These are phyloP conservation scores for Atalantia buxifolia DNA, from an alignment of 345 rosid genomes.

Conservation along the genomic window DNA sequence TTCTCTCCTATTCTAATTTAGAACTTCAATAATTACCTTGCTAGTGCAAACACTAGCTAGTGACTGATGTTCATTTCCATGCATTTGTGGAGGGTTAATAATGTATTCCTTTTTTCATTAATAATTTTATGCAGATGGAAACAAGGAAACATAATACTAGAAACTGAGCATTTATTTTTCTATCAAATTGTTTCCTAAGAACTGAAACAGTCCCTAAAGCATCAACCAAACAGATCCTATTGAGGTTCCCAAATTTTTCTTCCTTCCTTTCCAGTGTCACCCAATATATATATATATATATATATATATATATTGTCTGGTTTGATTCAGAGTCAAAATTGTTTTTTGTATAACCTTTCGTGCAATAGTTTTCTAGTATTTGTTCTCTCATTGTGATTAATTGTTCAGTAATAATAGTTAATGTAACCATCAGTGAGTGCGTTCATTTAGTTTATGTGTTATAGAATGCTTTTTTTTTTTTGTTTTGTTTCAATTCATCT, in stretches of 20 bases:
- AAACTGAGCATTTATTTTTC: background rate
- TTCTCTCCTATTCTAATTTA: background rate
- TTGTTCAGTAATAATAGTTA: background rate
- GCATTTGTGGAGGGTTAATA: background rate
- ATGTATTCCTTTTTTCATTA: background rate
- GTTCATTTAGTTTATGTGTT: background rate
- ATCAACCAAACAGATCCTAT: background rate
- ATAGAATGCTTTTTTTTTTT: background rate
- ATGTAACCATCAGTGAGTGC: background rate
- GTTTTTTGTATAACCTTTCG: background rate
- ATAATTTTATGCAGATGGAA: no score
- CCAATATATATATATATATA: background rate
- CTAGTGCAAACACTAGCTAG: background rate
- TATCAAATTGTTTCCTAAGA: background rate
- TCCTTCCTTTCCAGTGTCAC: background rate
- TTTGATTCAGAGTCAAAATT: no score
- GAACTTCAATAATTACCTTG: background rate
- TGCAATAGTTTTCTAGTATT: background rate
- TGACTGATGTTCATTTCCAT: background rate
- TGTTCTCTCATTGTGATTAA: background rate
- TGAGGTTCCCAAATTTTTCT: background rate
- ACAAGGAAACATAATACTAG: background rate
- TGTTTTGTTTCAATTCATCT: background rate
- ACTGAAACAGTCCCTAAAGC: background rate
- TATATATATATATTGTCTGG: background rate